Evolutionary conservation across 805 yeast species (phyloP).

Genomic region (Nakazawaea pomicola): DNA sequence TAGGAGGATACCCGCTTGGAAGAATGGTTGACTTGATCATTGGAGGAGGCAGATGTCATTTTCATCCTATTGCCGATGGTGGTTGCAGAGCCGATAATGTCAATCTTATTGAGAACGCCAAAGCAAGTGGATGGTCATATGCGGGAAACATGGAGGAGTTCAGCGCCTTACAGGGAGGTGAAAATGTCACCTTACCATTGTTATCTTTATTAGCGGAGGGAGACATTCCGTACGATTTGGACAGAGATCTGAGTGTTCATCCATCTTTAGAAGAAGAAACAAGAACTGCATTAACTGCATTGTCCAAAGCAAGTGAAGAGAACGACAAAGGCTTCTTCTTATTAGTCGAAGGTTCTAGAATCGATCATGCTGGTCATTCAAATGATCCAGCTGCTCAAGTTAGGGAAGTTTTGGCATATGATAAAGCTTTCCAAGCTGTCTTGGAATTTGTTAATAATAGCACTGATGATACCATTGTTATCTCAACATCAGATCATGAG

Average conservation of each 20-base stretch:
- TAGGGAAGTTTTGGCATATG: conserved; percentile 84
- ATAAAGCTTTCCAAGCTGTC: conserved; percentile 73
- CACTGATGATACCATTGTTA: conserved; percentile 70
- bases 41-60: conserved; percentile 91
- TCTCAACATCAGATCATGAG: conserved; percentile 91
- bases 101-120: conserved; percentile 63
- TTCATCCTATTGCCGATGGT: conserved; percentile 50
- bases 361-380: conserved; percentile 93
- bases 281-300: conserved; percentile 63
- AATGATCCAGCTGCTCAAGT: conserved; percentile 96
- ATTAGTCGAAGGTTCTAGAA: conserved; percentile 86
- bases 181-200: conserved; percentile 68
- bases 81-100: conserved; percentile 70
- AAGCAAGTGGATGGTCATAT: conserved; percentile 55
- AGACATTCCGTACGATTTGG: conserved; percentile 84
- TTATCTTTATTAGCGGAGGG: conserved; percentile 68
- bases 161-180: conserved; percentile 51
- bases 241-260: conserved; percentile 52
- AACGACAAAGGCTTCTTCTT: conserved; percentile 83
- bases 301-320: conserved; percentile 61
- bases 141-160: conserved; percentile 57
- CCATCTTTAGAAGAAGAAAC: conserved; percentile 84
- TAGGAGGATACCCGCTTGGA: conserved; percentile 80
- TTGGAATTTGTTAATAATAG: conserved; percentile 60
- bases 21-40: conserved; percentile 75